Base-by-base conservation (phyloP, 371 early-diverging fungal species). In the Rhizomucor pusillus region DNA sequence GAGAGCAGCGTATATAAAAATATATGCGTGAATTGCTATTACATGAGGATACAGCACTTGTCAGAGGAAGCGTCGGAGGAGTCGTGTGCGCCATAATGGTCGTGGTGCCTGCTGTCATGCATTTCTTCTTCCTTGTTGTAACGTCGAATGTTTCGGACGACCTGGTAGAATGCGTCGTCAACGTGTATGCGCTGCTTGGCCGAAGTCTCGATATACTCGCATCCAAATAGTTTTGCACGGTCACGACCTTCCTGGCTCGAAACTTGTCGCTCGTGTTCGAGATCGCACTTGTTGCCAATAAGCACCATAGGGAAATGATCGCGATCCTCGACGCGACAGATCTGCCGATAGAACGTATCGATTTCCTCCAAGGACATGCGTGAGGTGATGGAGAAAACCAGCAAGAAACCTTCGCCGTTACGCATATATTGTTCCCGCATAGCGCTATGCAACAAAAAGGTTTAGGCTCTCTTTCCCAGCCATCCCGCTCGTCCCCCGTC, bases 281-380 rank as follows among this genome's bases (percentile, higher is more conserved):
- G 67, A 79, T 99, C 98, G 53, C 88, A 89, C 78, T 99, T 99
- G 85, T 99, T 99, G 23, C 90, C 99, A 11, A 96, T 86, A 7
- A 98, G 69, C 48, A 94, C 87, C 51, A 95, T 89, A 14, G 95
- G 95, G 66, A 90, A 91, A 47, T 73, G 80, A 46, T 90, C 89
- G 37, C 77, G 71, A 58, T 93, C 91, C 68, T 93, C 92, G 45
- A 92, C 90, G 19, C 89, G 81, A 41, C 87, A 73, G 41, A 95
- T 90, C 57, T 90, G 88, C 52, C 88, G 81, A 58, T 86, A 81
- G 59, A 90, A 90, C 0, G 81, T 78, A 20, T 77, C 63, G 52
- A 92, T 90, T 71, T 95, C 93, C 41, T 89, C 87, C 62, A 92
- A 90, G 34, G 90, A 86, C 52, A 77, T 70, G 20, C 85, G 79